These are phyloP conservation scores for Pleurotus sapidus DNA, from an alignment of 768 basidiomycete species.

Conservation along the genomic window DNA sequence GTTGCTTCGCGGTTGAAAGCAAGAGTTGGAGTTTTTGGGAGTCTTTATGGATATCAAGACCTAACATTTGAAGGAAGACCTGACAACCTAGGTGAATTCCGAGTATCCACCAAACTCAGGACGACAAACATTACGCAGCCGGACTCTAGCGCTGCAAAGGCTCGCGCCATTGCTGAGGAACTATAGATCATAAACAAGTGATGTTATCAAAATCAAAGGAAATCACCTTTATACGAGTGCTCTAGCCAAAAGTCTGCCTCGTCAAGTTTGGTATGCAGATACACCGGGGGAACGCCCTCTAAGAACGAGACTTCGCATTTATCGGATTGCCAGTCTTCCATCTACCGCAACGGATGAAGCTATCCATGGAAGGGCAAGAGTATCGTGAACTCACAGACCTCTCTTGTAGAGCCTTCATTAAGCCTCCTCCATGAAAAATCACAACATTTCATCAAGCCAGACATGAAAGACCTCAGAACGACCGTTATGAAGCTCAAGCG, in stretches of 20 bases:
- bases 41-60: constrained; percentile 35
- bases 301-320: constrained; percentile 79
- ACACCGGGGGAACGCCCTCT: constrained; percentile 56
- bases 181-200: constrained; percentile 22
- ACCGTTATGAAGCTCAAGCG: constrained; percentile 65
- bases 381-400: constrained; percentile 48
- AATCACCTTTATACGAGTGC: constrained; percentile 38
- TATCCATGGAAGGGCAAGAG: constrained; percentile 9
- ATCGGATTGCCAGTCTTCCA: constrained; percentile 89
- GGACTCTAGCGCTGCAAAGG: constrained; percentile 50
- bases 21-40: constrained; percentile 32
- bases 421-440: constrained; percentile 83
- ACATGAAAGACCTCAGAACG: constrained; percentile 64
- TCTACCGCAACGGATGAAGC: constrained; percentile 35
- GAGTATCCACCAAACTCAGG: constrained; percentile 12
- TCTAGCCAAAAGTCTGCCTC: constrained; percentile 62
- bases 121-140: constrained; percentile 52
- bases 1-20: constrained; percentile 36
- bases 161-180: constrained; percentile 44
- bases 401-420: constrained; percentile 67
- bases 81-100: constrained; percentile 17
- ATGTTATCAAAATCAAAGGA: neutral
- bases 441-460: constrained; percentile 76
- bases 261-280: constrained; percentile 53
- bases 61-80: constrained; percentile 50